These are phyloP conservation scores for Metschnikowia henanensis DNA, from an alignment of 805 yeast species.

Conservation along the genomic window DNA sequence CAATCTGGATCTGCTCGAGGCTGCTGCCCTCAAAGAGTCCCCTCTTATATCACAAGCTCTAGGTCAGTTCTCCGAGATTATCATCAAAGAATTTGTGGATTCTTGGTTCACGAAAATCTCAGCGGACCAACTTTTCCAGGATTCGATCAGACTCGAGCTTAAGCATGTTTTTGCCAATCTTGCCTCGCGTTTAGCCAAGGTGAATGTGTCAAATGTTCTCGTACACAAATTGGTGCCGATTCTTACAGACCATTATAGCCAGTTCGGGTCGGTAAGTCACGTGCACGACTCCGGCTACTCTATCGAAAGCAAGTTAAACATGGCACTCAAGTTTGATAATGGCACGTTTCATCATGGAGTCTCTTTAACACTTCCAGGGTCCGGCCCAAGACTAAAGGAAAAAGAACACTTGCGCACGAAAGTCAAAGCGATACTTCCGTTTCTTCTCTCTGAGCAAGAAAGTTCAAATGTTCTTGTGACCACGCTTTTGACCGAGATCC, in stretches of 20 bases:
- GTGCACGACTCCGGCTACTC: slow-evolving; percentile 24
- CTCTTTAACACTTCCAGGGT: slow-evolving; percentile 34
- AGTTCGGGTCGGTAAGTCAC: slow-evolving; percentile 33
- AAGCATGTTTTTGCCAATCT: slow-evolving; percentile 42
- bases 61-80: slow-evolving; percentile 47
- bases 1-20: neutral
- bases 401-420: slow-evolving; percentile 49
- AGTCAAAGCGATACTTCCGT: slow-evolving; percentile 46
- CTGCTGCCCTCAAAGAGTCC: neutral
- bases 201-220: slow-evolving; percentile 58
- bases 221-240: slow-evolving; percentile 63
- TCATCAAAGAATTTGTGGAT: slow-evolving; percentile 53
- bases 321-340: slow-evolving; percentile 45
- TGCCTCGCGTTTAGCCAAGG: slow-evolving; percentile 36
- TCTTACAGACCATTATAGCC: slow-evolving; percentile 60
- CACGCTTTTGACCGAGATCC: slow-evolving; percentile 59
- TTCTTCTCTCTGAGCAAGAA: slow-evolving; percentile 47
- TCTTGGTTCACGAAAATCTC: slow-evolving; percentile 57
- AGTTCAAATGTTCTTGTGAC: slow-evolving; percentile 48
- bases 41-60: slow-evolving; percentile 50
- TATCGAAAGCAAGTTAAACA: slow-evolving; percentile 38
- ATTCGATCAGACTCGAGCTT: slow-evolving; percentile 46
- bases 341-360: slow-evolving; percentile 62
- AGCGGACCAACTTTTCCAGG: slow-evolving; percentile 27
- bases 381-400: slow-evolving; percentile 34